phyloP scores from a whole-genome alignment of 2,329 filamentous ascomycete genomes.

The Drechslerella stenobrocha region DNA sequence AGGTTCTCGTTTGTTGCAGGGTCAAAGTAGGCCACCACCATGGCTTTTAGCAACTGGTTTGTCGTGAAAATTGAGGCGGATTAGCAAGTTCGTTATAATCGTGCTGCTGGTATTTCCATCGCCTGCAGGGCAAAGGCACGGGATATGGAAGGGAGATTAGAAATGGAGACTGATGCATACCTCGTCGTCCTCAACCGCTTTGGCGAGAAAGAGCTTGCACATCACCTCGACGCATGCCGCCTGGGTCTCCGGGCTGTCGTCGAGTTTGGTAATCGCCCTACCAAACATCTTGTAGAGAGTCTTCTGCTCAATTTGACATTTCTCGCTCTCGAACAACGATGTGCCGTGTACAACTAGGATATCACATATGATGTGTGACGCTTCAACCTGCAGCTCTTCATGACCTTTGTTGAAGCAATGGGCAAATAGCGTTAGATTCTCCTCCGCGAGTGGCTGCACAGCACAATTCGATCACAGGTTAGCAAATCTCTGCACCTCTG shows the following conservation, averaged over 20 bases:
- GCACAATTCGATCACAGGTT: constrained; percentile 11
- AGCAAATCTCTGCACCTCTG: constrained; percentile 18
- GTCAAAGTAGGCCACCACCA: constrained; percentile 86
- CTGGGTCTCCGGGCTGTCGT: constrained; percentile 73
- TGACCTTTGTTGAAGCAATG: constrained; percentile 96
- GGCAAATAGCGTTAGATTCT: constrained; percentile 89
- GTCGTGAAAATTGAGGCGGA: not conserved
- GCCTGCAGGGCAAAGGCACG: no score
- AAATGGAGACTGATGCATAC: constrained; percentile 23
- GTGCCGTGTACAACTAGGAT: constrained; percentile 87
- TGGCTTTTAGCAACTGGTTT: constrained; percentile 70
- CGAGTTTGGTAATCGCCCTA: constrained; percentile 75
- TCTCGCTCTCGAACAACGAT: constrained; percentile 68
- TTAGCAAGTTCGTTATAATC: constrained; percentile 4
- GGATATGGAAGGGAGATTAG: no score
- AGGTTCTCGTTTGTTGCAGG: constrained; percentile 79
- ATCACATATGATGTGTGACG: constrained; percentile 87
- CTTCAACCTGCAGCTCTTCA: constrained; percentile 82
- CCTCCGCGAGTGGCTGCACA: constrained; percentile 78
- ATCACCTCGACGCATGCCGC: constrained; percentile 78
- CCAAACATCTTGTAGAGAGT: constrained; percentile 82
- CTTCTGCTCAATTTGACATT: constrained; percentile 60
- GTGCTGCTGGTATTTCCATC: no score
- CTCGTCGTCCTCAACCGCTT: constrained; percentile 68
- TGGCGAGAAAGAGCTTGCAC: constrained; percentile 81